A percentile compares a stretch with the other conserved stretches of the same genome.
Conservation (phyloP, 148 eudicot species). For the Chenopodium berlandieri region DNA sequence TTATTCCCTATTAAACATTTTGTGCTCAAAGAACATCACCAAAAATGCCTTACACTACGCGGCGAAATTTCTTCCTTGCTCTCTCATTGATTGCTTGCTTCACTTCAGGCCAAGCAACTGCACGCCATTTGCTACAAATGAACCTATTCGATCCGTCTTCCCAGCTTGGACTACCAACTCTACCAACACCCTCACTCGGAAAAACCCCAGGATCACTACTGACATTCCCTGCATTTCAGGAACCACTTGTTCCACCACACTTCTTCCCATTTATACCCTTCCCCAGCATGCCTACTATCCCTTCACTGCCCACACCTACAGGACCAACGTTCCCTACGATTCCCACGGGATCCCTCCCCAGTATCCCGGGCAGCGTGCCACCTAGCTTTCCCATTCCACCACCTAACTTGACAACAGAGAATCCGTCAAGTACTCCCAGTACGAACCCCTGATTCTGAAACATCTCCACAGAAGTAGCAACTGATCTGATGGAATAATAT, state of each 20-base stretch:
- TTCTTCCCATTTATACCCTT: constrained; percentile 24
- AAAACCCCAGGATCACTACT: not conserved
- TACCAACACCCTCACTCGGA: not conserved
- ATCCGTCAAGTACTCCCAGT: not conserved
- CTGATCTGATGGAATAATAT: not conserved
- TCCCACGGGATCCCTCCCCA: not conserved
- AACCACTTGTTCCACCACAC: constrained; percentile 26
- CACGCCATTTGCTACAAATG: constrained; percentile 8
- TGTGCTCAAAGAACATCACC: not conserved
- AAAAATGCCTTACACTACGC: constrained; percentile 13
- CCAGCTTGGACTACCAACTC: not conserved
- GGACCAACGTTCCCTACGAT: not conserved
- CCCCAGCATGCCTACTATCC: constrained; percentile 22
- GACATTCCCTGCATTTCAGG: constrained; percentile 24
- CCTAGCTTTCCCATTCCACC: not conserved
- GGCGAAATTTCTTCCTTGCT: not conserved
- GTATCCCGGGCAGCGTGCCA: not conserved
- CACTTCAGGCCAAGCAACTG: not conserved
- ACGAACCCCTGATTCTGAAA: not conserved
- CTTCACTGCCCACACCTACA: not conserved
- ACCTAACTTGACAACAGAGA: not conserved
- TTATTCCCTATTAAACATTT: not conserved
- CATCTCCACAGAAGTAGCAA: not conserved
- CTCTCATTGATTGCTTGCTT: constrained; percentile 2
- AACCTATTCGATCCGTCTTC: not conserved